Conservation (phyloP, 129 eudicot species). For the Solidago caesia region DNA sequence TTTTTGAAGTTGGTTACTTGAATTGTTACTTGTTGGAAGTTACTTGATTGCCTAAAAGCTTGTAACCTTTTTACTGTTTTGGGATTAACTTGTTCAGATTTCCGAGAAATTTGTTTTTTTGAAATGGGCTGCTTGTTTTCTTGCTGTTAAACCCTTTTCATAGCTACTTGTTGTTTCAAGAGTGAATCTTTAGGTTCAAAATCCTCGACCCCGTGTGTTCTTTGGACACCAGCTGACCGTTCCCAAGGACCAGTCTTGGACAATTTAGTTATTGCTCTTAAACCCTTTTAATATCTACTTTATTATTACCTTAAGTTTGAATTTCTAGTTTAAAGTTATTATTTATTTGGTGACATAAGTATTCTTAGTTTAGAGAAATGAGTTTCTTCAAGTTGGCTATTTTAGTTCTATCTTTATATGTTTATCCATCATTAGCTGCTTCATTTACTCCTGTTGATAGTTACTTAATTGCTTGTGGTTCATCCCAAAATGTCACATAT, state of each 20-base stretch:
- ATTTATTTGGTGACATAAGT: constrained; percentile 15
- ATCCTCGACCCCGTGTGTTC: too few species aligned
- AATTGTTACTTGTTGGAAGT: neutral
- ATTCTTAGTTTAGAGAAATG: constrained; percentile 15
- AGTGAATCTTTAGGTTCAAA: too few species aligned
- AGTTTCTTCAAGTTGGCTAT: constrained; percentile 38
- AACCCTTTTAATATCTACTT: neutral
- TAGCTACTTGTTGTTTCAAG: neutral
- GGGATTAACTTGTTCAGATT: neutral
- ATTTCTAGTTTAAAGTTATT: constrained; percentile 22
- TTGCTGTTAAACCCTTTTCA: neutral
- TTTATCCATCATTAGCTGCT: constrained; percentile 35
- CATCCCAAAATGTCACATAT: constrained; percentile 71
- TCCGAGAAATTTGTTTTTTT: constrained; percentile 10
- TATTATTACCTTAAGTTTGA: constrained; percentile 22
- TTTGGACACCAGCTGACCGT: too few species aligned
- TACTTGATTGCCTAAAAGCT: constrained; percentile 11
- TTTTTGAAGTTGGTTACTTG: constrained; percentile 36
- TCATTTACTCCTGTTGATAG: constrained; percentile 43
- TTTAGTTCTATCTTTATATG: constrained; percentile 35
- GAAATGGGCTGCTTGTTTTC: constrained; percentile 2
- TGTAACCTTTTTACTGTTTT: constrained; percentile 7
- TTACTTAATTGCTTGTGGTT: constrained; percentile 86
- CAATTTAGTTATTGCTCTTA: neutral
- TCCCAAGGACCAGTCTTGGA: too few species aligned